phyloP scores from a whole-genome alignment of 345 rosid species.

The Rubroshorea leprosula region DNA sequence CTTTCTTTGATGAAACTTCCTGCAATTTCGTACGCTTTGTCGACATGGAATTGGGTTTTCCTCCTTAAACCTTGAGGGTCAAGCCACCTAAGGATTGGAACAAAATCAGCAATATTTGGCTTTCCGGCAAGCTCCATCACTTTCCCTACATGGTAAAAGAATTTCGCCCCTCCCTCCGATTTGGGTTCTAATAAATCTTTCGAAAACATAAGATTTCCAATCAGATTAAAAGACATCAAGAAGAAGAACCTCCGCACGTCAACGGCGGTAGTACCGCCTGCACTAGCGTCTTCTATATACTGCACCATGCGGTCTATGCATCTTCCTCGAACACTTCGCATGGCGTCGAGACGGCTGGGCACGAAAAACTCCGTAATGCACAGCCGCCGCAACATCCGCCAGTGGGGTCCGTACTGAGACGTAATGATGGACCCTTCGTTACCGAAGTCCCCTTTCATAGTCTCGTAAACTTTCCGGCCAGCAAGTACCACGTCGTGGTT shows the following conservation, averaged over 20 bases:
- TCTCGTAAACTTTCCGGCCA: constrained; percentile 72
- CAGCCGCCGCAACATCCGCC: constrained; percentile 68
- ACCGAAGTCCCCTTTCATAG: constrained; percentile 57
- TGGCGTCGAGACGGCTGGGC: constrained; percentile 53
- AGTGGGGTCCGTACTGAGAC: constrained; percentile 67
- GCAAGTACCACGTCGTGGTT: constrained; percentile 64
- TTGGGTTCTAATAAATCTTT: constrained; percentile 56
- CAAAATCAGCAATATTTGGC: constrained; percentile 73
- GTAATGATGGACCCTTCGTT: constrained; percentile 64
- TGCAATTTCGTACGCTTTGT: constrained; percentile 50
- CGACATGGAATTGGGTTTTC: constrained; percentile 53
- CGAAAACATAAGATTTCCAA: constrained; percentile 67
- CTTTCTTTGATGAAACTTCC: constrained; percentile 60
- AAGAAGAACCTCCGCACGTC: constrained; percentile 62
- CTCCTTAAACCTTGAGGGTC: constrained; percentile 72
- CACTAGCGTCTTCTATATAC: constrained; percentile 39
- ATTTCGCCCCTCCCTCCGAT: constrained; percentile 51
- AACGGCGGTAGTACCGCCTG: constrained; percentile 32
- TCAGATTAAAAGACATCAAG: constrained; percentile 64
- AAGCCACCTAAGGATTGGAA: constrained; percentile 49
- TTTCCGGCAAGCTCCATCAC: constrained; percentile 74
- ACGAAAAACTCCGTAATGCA: constrained; percentile 64
- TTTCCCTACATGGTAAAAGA: constrained; percentile 57
- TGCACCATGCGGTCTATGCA: constrained; percentile 53
- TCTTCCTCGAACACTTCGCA: constrained; percentile 33